A percentile compares a stretch with the other conserved stretches of the same genome.
Conservation (phyloP, 1,139 yeast species). For the Ogataea hybrid region DNA sequence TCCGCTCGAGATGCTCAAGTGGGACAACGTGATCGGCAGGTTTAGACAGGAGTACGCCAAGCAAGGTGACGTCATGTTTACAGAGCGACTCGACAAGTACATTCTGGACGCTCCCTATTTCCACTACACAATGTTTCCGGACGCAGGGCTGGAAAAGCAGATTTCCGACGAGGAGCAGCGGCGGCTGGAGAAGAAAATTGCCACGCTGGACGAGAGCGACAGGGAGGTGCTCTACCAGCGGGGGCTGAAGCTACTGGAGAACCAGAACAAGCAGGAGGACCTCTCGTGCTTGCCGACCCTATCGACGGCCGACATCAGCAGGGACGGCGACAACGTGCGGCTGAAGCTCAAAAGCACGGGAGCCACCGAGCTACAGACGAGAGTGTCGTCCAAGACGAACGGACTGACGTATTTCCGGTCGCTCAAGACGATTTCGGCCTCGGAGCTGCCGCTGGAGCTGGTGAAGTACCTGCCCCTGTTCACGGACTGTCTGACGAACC, state of each 20-base stretch:
- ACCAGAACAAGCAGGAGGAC: conserved; percentile 71
- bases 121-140: conserved; percentile 76
- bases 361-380: conserved; percentile 28
- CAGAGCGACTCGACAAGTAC: conserved; percentile 52
- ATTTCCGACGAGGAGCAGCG: conserved; percentile 54
- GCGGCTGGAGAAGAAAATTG: conserved; percentile 47
- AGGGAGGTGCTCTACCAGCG: conserved; percentile 55
- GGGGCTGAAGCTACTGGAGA: conserved; percentile 56
- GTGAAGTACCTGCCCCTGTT: too few species aligned
- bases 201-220: conserved; percentile 52
- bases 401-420: conserved; percentile 74
- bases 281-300: conserved; percentile 78
- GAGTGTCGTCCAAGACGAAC: conserved; percentile 50
- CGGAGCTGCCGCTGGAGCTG: too few species aligned
- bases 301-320: conserved; percentile 66
- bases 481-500: too few species aligned
- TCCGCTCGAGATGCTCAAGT: conserved; percentile 64
- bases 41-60: conserved; percentile 59
- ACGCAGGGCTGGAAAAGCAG: conserved; percentile 47
- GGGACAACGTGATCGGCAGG: conserved; percentile 54
- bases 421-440: conserved; percentile 38
- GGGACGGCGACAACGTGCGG: conserved; percentile 46
- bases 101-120: conserved; percentile 56
- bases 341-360: conserved; percentile 33
- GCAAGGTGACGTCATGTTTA: conserved; percentile 58